Evolutionary conservation across 495 filamentous ascomycete species (phyloP).

Genomic region (Trypethelium eluteriae): DNA sequence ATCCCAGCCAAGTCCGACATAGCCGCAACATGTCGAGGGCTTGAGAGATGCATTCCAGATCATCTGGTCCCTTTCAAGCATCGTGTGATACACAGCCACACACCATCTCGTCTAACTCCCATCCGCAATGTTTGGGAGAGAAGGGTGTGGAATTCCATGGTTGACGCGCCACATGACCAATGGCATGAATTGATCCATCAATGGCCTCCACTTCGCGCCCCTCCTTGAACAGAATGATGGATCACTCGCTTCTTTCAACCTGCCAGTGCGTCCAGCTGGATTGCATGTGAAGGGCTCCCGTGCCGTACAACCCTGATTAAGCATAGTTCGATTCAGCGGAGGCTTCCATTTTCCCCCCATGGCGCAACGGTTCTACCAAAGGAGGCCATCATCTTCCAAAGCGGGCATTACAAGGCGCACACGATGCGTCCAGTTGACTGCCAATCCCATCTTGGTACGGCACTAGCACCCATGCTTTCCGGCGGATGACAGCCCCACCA

Average conservation of each 20-base stretch:
- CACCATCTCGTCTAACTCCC: background rate
- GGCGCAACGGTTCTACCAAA: background rate
- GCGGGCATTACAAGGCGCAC: background rate
- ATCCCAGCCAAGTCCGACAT: conserved; percentile 1
- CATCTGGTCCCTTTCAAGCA: conserved; percentile 4
- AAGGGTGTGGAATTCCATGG: conserved; percentile 11
- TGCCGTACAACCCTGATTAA: background rate
- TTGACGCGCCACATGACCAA: background rate
- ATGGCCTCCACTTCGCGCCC: background rate
- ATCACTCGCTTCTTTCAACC: background rate
- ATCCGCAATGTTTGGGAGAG: background rate
- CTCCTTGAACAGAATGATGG: background rate
- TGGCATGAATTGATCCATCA: conserved; percentile 1
- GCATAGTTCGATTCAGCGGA: background rate
- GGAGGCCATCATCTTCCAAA: background rate
- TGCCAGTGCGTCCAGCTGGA: background rate
- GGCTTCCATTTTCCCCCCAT: background rate
- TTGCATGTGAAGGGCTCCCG: background rate
- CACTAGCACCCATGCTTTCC: background rate
- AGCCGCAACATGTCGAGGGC: background rate
- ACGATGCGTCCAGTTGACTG: background rate
- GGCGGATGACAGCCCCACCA: background rate
- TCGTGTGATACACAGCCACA: conserved; percentile 12
- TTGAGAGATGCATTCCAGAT: conserved; percentile 1
- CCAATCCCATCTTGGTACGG: background rate